phyloP scores from a whole-genome alignment of 441 rosid species.

The Eruca vesicaria region DNA sequence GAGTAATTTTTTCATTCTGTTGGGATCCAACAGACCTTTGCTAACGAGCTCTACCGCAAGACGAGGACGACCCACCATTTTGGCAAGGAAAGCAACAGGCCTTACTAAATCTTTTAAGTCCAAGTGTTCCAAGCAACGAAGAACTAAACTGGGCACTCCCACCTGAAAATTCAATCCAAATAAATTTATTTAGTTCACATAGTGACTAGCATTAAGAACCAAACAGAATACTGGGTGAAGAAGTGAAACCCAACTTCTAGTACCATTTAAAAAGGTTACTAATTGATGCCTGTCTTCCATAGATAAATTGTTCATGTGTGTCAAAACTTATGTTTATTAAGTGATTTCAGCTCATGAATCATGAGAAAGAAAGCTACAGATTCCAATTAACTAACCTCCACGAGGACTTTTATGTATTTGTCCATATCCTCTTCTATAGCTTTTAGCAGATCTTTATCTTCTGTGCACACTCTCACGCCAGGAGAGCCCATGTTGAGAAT shows the following conservation, averaged over 20 bases:
- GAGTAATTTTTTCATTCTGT: constrained; percentile 72
- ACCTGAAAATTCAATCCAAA: constrained; percentile 44
- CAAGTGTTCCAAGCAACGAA: constrained; percentile 80
- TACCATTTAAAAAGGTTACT: neutral
- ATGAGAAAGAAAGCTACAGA: neutral
- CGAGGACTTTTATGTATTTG: constrained; percentile 72
- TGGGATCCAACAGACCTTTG: constrained; percentile 81
- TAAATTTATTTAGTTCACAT: neutral
- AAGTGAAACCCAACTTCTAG: neutral
- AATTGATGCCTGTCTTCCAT: neutral
- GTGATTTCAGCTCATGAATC: constrained; percentile 8
- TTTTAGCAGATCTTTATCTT: constrained; percentile 75
- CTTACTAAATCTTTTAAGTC: constrained; percentile 80
- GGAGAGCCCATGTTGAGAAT: constrained; percentile 90
- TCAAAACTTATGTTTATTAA: neutral
- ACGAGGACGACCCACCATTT: constrained; percentile 74
- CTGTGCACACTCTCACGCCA: constrained; percentile 74
- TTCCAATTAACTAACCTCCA: constrained; percentile 58
- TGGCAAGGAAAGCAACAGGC: constrained; percentile 91
- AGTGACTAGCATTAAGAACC: neutral
- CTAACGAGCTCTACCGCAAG: constrained; percentile 86
- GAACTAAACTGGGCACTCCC: constrained; percentile 67
- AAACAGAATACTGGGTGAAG: neutral
- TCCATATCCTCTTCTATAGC: constrained; percentile 94
- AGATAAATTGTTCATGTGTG: neutral